A percentile compares a stretch with the other conserved stretches of the same genome.
Evolutionary conservation across 2,329 filamentous ascomycete species (phyloP).

Genomic region (Periglandula ipomoeae): DNA sequence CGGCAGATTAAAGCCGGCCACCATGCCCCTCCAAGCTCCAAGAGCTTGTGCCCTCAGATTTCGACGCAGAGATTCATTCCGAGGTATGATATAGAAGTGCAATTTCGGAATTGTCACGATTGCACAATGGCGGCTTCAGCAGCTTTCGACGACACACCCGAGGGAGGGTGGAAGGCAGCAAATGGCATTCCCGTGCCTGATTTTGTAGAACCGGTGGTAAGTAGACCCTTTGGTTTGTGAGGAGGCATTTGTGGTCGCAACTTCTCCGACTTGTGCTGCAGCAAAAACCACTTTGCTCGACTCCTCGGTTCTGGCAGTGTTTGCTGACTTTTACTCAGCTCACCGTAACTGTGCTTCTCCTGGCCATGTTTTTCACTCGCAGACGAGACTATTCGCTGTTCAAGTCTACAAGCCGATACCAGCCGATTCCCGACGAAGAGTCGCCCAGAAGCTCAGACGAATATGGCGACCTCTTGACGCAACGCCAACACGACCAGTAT

Average conservation of each 20-base stretch:
- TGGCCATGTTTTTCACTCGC: conserved; percentile 28
- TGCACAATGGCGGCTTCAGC: not conserved
- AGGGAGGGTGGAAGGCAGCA: conserved; percentile 16
- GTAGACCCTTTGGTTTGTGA: conserved; percentile 3
- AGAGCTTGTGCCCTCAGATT: not conserved
- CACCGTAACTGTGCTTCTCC: conserved; percentile 27
- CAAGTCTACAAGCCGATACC: conserved; percentile 11
- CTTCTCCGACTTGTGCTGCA: too few relatives aligned
- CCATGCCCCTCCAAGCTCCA: not conserved
- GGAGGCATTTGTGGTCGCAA: not conserved
- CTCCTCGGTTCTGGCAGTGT: too few relatives aligned
- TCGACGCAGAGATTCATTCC: too few relatives aligned
- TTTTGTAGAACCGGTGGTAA: conserved; percentile 25
- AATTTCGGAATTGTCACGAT: not conserved
- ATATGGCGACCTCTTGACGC: conserved; percentile 7
- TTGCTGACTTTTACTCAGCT: conserved; percentile 16
- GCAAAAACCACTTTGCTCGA: too few relatives aligned
- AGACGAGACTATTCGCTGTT: conserved; percentile 26
- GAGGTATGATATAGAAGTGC: not conserved
- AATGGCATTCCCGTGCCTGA: conserved; percentile 22
- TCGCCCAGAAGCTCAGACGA: conserved; percentile 17
- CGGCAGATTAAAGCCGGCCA: not conserved
- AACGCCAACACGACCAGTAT: conserved; percentile 7
- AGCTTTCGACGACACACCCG: conserved; percentile 10
- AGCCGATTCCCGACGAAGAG: conserved; percentile 16